These are phyloP conservation scores for Gossypium ekmanianum DNA, from an alignment of 345 rosid species.

Conservation along the genomic window DNA sequence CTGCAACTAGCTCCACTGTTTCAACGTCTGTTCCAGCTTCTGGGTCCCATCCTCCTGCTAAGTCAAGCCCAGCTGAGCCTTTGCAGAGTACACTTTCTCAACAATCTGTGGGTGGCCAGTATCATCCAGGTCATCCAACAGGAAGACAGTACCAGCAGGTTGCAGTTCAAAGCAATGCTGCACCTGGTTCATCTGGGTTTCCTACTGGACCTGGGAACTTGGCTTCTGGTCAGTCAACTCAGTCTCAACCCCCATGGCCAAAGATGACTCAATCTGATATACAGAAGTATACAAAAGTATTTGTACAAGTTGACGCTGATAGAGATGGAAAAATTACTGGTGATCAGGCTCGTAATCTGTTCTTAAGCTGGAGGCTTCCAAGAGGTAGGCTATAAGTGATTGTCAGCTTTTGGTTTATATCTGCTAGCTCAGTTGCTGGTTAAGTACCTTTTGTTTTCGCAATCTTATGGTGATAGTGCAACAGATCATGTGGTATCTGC, in stretches of 20 bases:
- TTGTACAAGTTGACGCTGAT: slow-evolving; percentile 91
- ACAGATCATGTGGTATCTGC: background rate
- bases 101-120: slow-evolving; percentile 46
- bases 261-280: slow-evolving; percentile 75
- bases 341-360: slow-evolving; percentile 81
- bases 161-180: slow-evolving; percentile 28
- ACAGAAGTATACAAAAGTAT: slow-evolving; percentile 83
- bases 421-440: slow-evolving; percentile 14
- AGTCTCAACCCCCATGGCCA: slow-evolving; percentile 70
- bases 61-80: slow-evolving; percentile 35
- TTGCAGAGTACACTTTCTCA: slow-evolving; percentile 42
- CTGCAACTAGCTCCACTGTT: slow-evolving; percentile 40
- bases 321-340: slow-evolving; percentile 93
- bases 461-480: background rate
- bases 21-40: slow-evolving; percentile 39
- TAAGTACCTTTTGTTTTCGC: background rate
- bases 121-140: slow-evolving; percentile 34
- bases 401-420: slow-evolving; percentile 11
- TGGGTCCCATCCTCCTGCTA: slow-evolving; percentile 44
- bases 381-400: slow-evolving; percentile 57
- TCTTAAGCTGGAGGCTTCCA: slow-evolving; percentile 97
- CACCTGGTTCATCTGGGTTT: slow-evolving; percentile 42
- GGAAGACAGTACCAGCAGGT: slow-evolving; percentile 37
- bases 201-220: slow-evolving; percentile 49
- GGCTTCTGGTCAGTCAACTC: slow-evolving; percentile 49